Evolutionary conservation across 208 protist genomes (phyloP).

Genomic region (Leishmania braziliensis): DNA sequence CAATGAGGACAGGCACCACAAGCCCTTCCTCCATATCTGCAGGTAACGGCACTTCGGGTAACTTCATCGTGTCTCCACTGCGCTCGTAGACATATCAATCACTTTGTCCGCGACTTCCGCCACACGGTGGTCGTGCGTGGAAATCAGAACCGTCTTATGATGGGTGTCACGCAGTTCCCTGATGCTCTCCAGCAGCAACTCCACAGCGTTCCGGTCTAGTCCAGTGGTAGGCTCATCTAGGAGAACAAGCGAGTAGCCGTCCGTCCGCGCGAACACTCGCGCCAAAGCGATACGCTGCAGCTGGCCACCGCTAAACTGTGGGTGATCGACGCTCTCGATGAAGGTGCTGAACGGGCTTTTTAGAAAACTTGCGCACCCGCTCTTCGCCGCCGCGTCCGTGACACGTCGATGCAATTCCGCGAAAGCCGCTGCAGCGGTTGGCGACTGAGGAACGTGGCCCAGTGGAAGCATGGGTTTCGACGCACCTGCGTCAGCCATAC

Average conservation of each 20-base stretch:
- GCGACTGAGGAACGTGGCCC: background rate
- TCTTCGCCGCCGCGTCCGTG: constrained; percentile 34
- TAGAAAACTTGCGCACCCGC: constrained; percentile 57
- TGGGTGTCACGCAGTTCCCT: constrained; percentile 54
- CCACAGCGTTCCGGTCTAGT: constrained; percentile 50
- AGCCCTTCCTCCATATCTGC: background rate
- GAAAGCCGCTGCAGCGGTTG: background rate
- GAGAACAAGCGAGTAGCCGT: constrained; percentile 60
- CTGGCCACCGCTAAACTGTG: constrained; percentile 82
- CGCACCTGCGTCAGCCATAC: background rate
- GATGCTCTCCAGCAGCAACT: constrained; percentile 53
- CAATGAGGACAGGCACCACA: background rate
- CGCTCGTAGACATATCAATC: constrained; percentile 33
- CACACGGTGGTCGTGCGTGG: constrained; percentile 74
- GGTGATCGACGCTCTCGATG: constrained; percentile 75
- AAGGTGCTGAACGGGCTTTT: constrained; percentile 54
- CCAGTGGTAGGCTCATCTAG: constrained; percentile 83
- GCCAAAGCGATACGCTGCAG: constrained; percentile 82
- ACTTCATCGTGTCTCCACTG: background rate
- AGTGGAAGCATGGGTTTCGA: background rate
- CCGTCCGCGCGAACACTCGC: constrained; percentile 52
- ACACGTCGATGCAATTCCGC: constrained; percentile 33
- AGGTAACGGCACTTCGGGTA: background rate
- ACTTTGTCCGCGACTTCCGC: constrained; percentile 59
- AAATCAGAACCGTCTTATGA: constrained; percentile 76